Conservation (phyloP, 2,329 filamentous ascomycete genomes). For the Helicocarpus griseus region DNA sequence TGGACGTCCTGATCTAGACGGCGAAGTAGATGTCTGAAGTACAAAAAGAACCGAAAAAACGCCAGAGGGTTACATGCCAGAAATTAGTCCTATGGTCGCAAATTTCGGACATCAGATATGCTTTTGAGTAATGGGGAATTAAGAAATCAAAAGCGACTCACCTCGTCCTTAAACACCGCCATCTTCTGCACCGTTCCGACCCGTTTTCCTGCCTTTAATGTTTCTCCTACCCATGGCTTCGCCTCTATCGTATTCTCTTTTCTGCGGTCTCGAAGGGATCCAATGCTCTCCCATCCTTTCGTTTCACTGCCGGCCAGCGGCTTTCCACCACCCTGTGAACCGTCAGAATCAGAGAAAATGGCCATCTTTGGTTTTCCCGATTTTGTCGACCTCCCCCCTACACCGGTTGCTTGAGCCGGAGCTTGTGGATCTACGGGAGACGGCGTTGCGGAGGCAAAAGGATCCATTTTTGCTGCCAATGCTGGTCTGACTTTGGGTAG, state of each 20-base stretch:
- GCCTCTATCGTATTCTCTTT: constrained; percentile 87
- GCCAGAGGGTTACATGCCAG: constrained; percentile 33
- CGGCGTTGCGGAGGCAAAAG: constrained; percentile 52
- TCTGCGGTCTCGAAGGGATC: constrained; percentile 73
- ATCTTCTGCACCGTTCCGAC: constrained; percentile 70
- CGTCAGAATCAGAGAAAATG: constrained; percentile 75
- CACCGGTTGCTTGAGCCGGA: constrained; percentile 51
- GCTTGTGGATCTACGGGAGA: constrained; percentile 47
- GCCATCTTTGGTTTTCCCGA: constrained; percentile 71
- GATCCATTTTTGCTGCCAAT: constrained; percentile 75
- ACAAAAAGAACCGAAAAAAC: constrained; percentile 39
- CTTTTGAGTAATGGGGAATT: constrained; percentile 23
- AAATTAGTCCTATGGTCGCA: constrained; percentile 96
- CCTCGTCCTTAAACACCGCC: constrained; percentile 89
- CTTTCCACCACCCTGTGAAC: constrained; percentile 43
- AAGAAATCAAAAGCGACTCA: constrained; percentile 51
- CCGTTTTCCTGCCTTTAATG: constrained; percentile 75
- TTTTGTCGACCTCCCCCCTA: constrained; percentile 46
- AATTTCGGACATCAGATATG: constrained; percentile 50
- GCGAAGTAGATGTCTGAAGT: constrained; percentile 28
- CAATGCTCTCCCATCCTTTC: constrained; percentile 87
- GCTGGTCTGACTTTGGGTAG: constrained; percentile 74
- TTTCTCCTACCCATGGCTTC: constrained; percentile 87
- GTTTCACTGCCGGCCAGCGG: constrained; percentile 45
- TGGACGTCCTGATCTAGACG: constrained; percentile 33